Base-by-base conservation (phyloP, 176 grass and related monocot genomes). In the Luzula sylvatica region DNA sequence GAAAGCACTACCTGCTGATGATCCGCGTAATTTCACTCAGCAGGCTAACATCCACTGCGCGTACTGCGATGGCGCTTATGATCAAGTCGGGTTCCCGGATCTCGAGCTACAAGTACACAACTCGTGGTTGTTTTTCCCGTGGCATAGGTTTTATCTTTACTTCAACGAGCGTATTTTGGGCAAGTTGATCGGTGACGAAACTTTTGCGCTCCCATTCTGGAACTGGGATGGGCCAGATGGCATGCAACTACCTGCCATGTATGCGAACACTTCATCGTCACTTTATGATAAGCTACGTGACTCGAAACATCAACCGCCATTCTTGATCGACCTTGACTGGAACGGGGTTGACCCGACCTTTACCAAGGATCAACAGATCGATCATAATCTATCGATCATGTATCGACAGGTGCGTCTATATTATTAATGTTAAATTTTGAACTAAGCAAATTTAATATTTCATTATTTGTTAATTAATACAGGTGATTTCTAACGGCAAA, bases 51-150 rank as follows among this genome's bases (percentile, higher is more conserved):
- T 78, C 16, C 82, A 94, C 60, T 86, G 82, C 45, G 65, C 81
- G 1, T 86, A 75, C 66, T 85, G 81, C 11, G 48, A 78, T 38
- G 77, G 40, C 11, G 70, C 77, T 5, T 86, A 79, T 19, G 77
- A 78, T 6, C 81, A 86, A 68, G 56, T 62, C 12, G 87, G 77
- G 0, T 76, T 85, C 41, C 79, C 79, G 0, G 40, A 66, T 50
- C 8, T 86, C 1, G 67, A 81, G 14, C 7, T 86, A 39, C 77
- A 82, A 47, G 5, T 86, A 0, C 81, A 86, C 62, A 58, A 24
- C 57, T 82, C 29, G n/a, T 94, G 87, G 87, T 53, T 82, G 42
- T 86, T 94, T 66, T 86, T 86, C 67, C 87, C 87, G 0, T 94
- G 81, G 81, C 87, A 94, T 71, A 72, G 81, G 32, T 63, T 66